Percentiles rank a stretch among this genome's conserved stretches.
phyloP scores from a whole-genome alignment of 768 basidiomycete species.

The Termitomyces sp. region DNA sequence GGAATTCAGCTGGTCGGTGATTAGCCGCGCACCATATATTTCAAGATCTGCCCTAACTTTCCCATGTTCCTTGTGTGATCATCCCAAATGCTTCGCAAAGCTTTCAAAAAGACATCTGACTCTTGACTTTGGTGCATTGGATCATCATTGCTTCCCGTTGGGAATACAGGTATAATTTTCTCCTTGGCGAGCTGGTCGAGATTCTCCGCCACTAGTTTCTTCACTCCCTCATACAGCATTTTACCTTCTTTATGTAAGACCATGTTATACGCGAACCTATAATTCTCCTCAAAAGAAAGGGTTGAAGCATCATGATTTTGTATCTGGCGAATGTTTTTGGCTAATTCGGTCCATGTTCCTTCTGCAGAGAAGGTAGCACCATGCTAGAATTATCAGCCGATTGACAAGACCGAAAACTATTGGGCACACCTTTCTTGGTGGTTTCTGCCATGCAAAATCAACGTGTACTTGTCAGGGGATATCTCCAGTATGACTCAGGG shows the following conservation, averaged over 20 bases:
- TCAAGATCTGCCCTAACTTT: conserved; percentile 83
- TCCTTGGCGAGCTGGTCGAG: conserved; percentile 72
- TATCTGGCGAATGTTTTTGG: conserved; percentile 88
- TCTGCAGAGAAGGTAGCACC: conserved; percentile 72
- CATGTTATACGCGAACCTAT: conserved; percentile 19
- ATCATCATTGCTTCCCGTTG: conserved; percentile 61
- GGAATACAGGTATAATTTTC: conserved; percentile 79
- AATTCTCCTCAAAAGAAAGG: conserved; percentile 59
- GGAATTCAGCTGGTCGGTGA: background rate
- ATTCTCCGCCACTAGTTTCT: conserved; percentile 72
- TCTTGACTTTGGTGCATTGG: conserved; percentile 74
- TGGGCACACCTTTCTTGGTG: conserved; percentile 36
- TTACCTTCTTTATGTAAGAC: conserved; percentile 24
- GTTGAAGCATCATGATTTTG: conserved; percentile 89
- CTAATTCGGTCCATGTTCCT: conserved; percentile 77
- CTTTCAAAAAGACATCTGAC: conserved; percentile 80
- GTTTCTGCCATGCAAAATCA: conserved; percentile 27
- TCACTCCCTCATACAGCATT: conserved; percentile 82
- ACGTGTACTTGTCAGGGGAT: background rate
- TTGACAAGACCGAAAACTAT: background rate
- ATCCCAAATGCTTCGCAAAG: conserved; percentile 83
- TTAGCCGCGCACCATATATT: conserved; percentile 78
- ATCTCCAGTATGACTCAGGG: conserved; percentile 3
- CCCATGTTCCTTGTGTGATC: conserved; percentile 88
- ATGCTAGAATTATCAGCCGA: conserved; percentile 39